These are phyloP conservation scores for Penicillium italicum DNA, from an alignment of 2,329 filamentous ascomycete species.

Conservation along the genomic window DNA sequence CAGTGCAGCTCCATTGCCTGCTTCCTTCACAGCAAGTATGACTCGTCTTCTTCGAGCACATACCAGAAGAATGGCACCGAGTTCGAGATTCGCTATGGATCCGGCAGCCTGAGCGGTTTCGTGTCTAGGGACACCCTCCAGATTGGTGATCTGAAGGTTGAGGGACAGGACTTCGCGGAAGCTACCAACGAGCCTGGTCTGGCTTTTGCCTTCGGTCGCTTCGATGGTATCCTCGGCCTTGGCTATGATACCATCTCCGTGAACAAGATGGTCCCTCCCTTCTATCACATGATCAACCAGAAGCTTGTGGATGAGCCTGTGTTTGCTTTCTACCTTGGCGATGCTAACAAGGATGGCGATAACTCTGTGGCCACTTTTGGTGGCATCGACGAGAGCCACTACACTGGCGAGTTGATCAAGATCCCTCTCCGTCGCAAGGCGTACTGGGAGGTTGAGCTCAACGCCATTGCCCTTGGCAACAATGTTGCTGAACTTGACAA, in stretches of 20 bases:
- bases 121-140: constrained; percentile 81
- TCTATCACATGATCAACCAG: constrained; percentile 94
- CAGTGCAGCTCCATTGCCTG: constrained; percentile 94
- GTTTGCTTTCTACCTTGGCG: constrained; percentile 93
- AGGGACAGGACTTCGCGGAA: constrained; percentile 92
- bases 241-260: constrained; percentile 97
- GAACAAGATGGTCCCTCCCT: constrained; percentile 88
- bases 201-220: constrained; percentile 95
- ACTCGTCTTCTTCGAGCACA: constrained; percentile 80
- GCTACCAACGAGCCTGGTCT: constrained; percentile 93
- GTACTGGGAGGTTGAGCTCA: constrained; percentile 98
- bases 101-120: constrained; percentile 87
- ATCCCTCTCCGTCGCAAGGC: constrained; percentile 96
- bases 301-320: constrained; percentile 84
- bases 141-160: constrained; percentile 85
- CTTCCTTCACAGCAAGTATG: constrained; percentile 96
- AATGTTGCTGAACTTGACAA: constrained; percentile 83
- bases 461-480: constrained; percentile 84
- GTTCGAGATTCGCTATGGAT: constrained; percentile 94
- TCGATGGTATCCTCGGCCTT: constrained; percentile 93
- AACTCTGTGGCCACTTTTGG: constrained; percentile 88
- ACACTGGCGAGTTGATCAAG: constrained; percentile 81
- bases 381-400: constrained; percentile 78
- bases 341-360: constrained; percentile 64
- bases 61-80: constrained; percentile 91